Evolutionary conservation across 441 rosid genomes (phyloP).

Genomic region (Gossypium schwendimanii): DNA sequence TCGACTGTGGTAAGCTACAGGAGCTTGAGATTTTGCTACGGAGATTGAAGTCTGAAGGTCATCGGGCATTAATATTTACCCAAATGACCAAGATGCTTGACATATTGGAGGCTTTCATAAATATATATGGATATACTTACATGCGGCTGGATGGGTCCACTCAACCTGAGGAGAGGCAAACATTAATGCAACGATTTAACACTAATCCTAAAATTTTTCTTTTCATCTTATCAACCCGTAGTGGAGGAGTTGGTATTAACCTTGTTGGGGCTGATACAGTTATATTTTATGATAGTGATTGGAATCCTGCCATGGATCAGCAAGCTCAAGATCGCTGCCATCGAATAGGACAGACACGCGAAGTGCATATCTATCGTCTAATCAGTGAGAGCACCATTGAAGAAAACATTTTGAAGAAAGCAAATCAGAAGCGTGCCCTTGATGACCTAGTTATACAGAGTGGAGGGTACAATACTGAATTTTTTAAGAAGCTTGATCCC

Average conservation of each 20-base stretch:
- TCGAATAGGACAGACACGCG: slow-evolving; percentile 99
- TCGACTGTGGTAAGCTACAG: slow-evolving; percentile 99
- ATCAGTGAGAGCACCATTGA: slow-evolving; percentile 99
- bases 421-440: slow-evolving; percentile 98
- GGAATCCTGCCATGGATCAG: slow-evolving; percentile 99
- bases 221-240: slow-evolving; percentile 95
- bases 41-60: slow-evolving; percentile 90
- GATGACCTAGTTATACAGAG: slow-evolving; percentile 98
- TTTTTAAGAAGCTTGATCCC: slow-evolving; percentile 99
- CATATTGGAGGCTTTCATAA: slow-evolving; percentile 93
- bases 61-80: slow-evolving; percentile 94
- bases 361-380: slow-evolving; percentile 91
- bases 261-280: slow-evolving; percentile 99
- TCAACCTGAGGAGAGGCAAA: slow-evolving; percentile 98
- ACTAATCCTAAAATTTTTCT: slow-evolving; percentile 97
- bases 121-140: slow-evolving; percentile 92
- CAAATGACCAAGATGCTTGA: slow-evolving; percentile 99
- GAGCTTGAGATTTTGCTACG: slow-evolving; percentile 89
- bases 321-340: slow-evolving; percentile 99
- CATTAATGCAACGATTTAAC: slow-evolving; percentile 97
- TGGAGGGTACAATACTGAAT: slow-evolving; percentile 94
- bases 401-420: slow-evolving; percentile 96
- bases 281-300: slow-evolving; percentile 96
- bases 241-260: slow-evolving; percentile 99
- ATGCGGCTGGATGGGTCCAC: slow-evolving; percentile 99